These are phyloP conservation scores for Isatis lusitanica DNA, from an alignment of 441 rosid species.

Conservation along the genomic window DNA sequence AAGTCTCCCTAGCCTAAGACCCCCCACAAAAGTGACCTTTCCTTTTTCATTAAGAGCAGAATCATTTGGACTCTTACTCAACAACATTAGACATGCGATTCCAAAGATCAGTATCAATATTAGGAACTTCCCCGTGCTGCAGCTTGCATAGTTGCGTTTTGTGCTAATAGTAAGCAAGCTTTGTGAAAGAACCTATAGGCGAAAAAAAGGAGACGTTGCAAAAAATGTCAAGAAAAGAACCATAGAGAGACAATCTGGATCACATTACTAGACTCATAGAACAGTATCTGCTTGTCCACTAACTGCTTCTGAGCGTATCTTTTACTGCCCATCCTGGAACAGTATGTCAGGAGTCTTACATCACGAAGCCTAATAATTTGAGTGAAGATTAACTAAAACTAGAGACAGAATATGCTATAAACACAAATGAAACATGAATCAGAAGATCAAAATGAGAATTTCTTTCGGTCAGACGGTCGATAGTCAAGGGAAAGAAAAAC, in stretches of 20 bases:
- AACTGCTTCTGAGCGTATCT: not conserved
- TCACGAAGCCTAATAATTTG: not conserved
- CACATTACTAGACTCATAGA: conserved; percentile 4
- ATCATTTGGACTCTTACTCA: conserved; percentile 43
- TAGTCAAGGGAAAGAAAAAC: not conserved
- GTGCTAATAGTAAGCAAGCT: conserved; percentile 53
- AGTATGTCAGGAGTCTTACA: not conserved
- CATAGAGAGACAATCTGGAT: no score
- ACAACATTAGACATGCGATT: conserved; percentile 54
- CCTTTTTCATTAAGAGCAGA: conserved; percentile 41
- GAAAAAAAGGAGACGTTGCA: conserved; percentile 13
- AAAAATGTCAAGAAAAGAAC: conserved; percentile 4
- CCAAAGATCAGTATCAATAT: conserved; percentile 65
- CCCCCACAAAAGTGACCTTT: conserved; percentile 38
- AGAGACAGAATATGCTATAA: not conserved
- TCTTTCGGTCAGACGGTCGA: conserved; percentile 1
- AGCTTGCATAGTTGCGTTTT: conserved; percentile 58
- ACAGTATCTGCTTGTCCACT: not conserved
- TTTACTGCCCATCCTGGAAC: not conserved
- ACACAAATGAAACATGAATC: not conserved
- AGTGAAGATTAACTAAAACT: conserved; percentile 4
- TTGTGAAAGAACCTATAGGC: conserved; percentile 62
- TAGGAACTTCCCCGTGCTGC: conserved; percentile 79
- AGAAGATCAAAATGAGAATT: conserved; percentile 4
- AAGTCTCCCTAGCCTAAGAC: conserved; percentile 52